Percentiles rank a stretch among this genome's conserved stretches.
Evolutionary conservation across 2,329 filamentous ascomycete species (phyloP).

Genomic region (Amesomyces nigricolor): DNA sequence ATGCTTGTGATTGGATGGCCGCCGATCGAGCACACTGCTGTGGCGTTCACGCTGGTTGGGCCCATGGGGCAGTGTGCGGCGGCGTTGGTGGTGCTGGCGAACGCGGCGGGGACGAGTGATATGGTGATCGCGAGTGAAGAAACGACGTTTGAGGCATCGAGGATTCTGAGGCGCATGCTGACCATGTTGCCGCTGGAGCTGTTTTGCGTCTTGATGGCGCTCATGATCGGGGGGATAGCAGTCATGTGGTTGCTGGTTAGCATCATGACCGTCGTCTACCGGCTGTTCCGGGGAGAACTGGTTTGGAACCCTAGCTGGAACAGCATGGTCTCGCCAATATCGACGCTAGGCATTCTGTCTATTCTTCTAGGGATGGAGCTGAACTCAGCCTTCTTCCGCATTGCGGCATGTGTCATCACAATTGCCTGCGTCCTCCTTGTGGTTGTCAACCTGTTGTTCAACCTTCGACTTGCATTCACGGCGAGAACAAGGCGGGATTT

Average conservation of each 20-base stretch:
- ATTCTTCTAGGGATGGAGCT: constrained; percentile 7
- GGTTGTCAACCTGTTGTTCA: constrained; percentile 9
- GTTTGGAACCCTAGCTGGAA: constrained; percentile 15
- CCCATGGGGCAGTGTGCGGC: constrained; percentile 12
- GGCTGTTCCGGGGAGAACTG: constrained; percentile 1
- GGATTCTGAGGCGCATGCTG: not conserved
- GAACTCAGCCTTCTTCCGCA: constrained; percentile 11
- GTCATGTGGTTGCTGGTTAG: constrained; percentile 11
- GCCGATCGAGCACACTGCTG: constrained; percentile 7
- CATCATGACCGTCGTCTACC: constrained; percentile 1
- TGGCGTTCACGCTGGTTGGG: constrained; percentile 10
- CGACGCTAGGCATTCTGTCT: constrained; percentile 5
- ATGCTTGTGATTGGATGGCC: constrained; percentile 18
- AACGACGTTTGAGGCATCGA: not conserved
- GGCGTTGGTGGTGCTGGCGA: constrained; percentile 12
- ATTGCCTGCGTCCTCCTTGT: constrained; percentile 1
- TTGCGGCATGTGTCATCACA: constrained; percentile 10
- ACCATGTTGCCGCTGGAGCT: constrained; percentile 4
- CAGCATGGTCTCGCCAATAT: constrained; percentile 5
- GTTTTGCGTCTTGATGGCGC: constrained; percentile 7
- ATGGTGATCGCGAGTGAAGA: not conserved
- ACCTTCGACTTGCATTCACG: not conserved
- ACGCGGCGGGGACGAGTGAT: not conserved
- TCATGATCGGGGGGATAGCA: constrained; percentile 14
- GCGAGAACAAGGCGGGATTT: not conserved